phyloP scores from a whole-genome alignment of 768 basidiomycete genomes.

The Pisolithus tinctorius region DNA sequence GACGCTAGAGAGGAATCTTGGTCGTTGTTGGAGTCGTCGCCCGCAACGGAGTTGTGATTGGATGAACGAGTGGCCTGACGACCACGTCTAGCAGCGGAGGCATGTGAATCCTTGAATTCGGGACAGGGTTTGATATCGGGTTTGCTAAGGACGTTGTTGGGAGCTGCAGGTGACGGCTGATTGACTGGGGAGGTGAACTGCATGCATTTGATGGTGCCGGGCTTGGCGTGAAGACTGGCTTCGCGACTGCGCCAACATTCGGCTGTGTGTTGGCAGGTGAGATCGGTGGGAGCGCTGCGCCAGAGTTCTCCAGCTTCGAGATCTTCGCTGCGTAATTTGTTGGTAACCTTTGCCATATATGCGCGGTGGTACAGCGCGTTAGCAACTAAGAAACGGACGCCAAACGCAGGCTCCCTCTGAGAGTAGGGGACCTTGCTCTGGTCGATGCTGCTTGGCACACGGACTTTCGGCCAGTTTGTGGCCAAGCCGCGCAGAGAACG shows the following conservation, averaged over 20 bases:
- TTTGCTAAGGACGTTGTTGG: constrained; percentile 49
- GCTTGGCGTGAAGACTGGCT: constrained; percentile 51
- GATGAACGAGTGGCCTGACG: constrained; percentile 32
- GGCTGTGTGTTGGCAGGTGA: constrained; percentile 74
- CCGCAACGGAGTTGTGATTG: constrained; percentile 19
- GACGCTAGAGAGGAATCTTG: constrained; percentile 2
- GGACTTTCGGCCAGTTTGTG: constrained; percentile 81
- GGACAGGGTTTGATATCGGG: constrained; percentile 60
- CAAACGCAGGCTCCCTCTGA: constrained; percentile 91
- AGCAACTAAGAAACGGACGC: constrained; percentile 89
- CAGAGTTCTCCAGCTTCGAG: constrained; percentile 79
- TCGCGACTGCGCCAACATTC: constrained; percentile 80
- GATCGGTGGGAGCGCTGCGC: constrained; percentile 71
- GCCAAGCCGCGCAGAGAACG: constrained; percentile 90
- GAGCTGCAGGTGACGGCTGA: constrained; percentile 45
- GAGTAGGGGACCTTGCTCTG: constrained; percentile 94
- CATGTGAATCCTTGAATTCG: constrained; percentile 48
- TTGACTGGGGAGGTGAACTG: constrained; percentile 87
- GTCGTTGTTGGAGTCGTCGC: constrained; percentile 16
- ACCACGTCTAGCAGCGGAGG: constrained; percentile 26
- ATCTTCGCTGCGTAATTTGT: constrained; percentile 55
- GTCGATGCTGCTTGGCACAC: constrained; percentile 80
- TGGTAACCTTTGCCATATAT: constrained; percentile 61
- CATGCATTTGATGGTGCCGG: constrained; percentile 79
- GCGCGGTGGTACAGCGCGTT: constrained; percentile 93